Conservation (phyloP, 2,329 filamentous ascomycete species). For the Colletotrichum sp. region DNA sequence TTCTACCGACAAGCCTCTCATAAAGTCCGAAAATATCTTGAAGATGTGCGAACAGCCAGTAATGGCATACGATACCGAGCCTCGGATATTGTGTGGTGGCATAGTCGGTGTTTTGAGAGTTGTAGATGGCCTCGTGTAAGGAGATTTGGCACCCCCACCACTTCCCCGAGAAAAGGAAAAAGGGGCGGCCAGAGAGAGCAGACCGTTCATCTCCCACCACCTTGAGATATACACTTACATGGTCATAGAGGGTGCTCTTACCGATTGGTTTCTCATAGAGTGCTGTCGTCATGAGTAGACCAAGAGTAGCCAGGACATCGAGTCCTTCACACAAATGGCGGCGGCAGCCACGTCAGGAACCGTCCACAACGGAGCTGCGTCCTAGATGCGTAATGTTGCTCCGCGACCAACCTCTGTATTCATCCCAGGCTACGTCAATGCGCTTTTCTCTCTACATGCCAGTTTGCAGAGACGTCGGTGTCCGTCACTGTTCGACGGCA, state of each 20-base stretch:
- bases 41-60: not conserved
- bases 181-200: too few species aligned
- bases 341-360: fast-evolving
- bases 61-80: fast-evolving
- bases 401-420: not conserved
- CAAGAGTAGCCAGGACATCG: fast-evolving
- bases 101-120: fast-evolving
- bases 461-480: not conserved
- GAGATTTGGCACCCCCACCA: not conserved
- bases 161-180: not conserved
- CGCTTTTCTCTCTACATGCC: not conserved
- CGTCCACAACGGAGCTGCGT: not conserved
- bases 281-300: fast-evolving
- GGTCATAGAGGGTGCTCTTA: fast-evolving
- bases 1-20: not conserved
- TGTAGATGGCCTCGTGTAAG: fast-evolving
- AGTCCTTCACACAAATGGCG: not conserved
- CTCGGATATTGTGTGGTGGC: not conserved
- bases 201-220: too few species aligned
- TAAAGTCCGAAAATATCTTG: fast-evolving
- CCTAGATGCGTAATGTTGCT: not conserved
- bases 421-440: not conserved
- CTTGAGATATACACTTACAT: not conserved
- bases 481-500: not conserved
- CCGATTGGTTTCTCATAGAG: not conserved